Percentiles rank a stretch among this genome's conserved stretches.
Conservation (phyloP, 225 moss, liverwort and hornwort species). For the Climacium dendroides region DNA sequence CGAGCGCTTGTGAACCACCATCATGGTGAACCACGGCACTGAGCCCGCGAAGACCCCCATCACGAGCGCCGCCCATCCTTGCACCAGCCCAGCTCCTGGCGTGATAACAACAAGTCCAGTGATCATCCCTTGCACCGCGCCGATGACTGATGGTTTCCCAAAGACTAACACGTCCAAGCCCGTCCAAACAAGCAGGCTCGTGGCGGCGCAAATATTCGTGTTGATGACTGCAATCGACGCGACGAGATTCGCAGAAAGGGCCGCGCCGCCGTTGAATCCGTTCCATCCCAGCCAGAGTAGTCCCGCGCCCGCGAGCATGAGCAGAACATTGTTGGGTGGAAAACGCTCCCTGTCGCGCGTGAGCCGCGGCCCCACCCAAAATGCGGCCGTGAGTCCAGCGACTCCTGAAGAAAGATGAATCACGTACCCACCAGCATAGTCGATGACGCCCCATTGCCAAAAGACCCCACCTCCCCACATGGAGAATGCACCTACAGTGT, state of each 20-base stretch:
- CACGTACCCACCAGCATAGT: conserved; percentile 36
- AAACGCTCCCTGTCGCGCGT: conserved; percentile 32
- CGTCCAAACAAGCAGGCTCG: conserved; percentile 39
- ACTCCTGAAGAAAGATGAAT: conserved; percentile 32
- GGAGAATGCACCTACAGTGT: conserved; percentile 27
- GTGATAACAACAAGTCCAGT: conserved; percentile 43
- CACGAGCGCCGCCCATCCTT: conserved; percentile 39
- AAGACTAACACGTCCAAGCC: conserved; percentile 20
- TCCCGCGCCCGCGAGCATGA: conserved; percentile 42
- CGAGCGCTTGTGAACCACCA: conserved; percentile 31
- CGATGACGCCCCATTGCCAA: conserved; percentile 46
- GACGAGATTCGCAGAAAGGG: conserved; percentile 12
- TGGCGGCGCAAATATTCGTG: conserved; percentile 31
- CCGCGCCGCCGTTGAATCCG: conserved; percentile 39
- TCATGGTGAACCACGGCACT: conserved; percentile 40
- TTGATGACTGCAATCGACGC: conserved; percentile 30
- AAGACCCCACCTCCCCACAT: conserved; percentile 37
- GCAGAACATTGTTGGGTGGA: conserved; percentile 35
- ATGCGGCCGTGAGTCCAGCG: conserved; percentile 29
- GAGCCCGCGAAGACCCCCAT: conserved; percentile 37
- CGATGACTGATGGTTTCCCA: conserved; percentile 34
- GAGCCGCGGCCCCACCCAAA: conserved; percentile 36
- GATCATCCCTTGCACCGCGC: conserved; percentile 42
- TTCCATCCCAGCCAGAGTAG: conserved; percentile 42
- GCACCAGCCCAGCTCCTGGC: conserved; percentile 26